A percentile compares a stretch with the other conserved stretches of the same genome.
Conservation (phyloP, 1,139 yeast genomes). For the Hemisphaericaspora subhashii region DNA sequence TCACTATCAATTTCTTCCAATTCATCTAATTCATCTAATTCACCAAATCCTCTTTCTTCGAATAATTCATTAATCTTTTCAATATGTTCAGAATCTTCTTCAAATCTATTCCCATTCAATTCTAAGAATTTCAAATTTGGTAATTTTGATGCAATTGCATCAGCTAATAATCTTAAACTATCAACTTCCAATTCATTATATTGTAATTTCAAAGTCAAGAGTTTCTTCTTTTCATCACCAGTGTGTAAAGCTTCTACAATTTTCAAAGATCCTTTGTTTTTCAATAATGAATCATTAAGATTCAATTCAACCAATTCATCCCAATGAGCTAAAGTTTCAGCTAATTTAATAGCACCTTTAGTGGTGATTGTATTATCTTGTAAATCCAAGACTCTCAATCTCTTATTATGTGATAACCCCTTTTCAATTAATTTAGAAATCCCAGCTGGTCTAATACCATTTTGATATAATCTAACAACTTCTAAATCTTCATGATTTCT, state of each 20-base stretch:
- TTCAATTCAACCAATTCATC: slow-evolving; percentile 66
- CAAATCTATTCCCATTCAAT: slow-evolving; percentile 87
- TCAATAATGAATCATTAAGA: slow-evolving; percentile 85
- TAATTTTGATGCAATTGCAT: slow-evolving; percentile 53
- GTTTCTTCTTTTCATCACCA: slow-evolving; percentile 34
- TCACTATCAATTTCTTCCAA: slow-evolving; percentile 88
- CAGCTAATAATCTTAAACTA: slow-evolving; percentile 57
- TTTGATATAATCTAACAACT: slow-evolving; percentile 82
- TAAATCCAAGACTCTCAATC: slow-evolving; percentile 72
- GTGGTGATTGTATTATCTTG: slow-evolving; percentile 94
- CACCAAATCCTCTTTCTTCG: slow-evolving; percentile 74
- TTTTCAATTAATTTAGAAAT: slow-evolving; percentile 69
- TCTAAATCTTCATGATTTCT: slow-evolving; percentile 73
- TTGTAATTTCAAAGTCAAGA: slow-evolving; percentile 71
- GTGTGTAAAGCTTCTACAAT: slow-evolving; percentile 49
- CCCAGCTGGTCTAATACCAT: slow-evolving; percentile 95
- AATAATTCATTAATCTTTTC: slow-evolving; percentile 50
- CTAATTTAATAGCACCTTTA: slow-evolving; percentile 55
- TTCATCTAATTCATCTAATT: slow-evolving; percentile 88
- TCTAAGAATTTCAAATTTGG: slow-evolving; percentile 68
- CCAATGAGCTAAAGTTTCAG: slow-evolving; percentile 50
- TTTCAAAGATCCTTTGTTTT: slow-evolving; percentile 67
- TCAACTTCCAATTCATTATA: slow-evolving; percentile 81
- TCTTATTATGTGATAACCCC: slow-evolving; percentile 64
- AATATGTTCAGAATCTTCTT: slow-evolving; percentile 41